A percentile compares a stretch with the other conserved stretches of the same genome.
Conservation (phyloP, 2,329 filamentous ascomycete species). For the Diaporthe sp. region DNA sequence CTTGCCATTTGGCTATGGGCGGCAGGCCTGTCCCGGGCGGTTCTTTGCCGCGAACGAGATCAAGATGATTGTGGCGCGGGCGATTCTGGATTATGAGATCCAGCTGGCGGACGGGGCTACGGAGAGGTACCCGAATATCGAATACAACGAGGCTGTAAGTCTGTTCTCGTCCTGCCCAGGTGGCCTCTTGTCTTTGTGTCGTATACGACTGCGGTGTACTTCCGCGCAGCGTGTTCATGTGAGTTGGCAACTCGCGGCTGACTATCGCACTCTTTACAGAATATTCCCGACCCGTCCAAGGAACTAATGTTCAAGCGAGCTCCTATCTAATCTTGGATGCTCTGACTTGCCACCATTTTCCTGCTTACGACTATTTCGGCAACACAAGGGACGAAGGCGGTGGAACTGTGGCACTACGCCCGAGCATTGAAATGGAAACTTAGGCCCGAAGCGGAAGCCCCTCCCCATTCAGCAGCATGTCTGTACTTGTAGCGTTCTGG, state of each 20-base stretch:
- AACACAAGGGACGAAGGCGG: neutral
- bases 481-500: neutral
- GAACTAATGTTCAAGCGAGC: constrained; percentile 46
- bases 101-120: constrained; percentile 44
- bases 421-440: neutral
- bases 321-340: constrained; percentile 3
- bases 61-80: constrained; percentile 53
- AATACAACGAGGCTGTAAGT: constrained; percentile 39
- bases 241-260: neutral
- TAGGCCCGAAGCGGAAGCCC: neutral
- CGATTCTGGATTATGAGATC: constrained; percentile 50
- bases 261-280: constrained; percentile 35
- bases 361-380: neutral
- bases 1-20: constrained; percentile 57
- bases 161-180: neutral
- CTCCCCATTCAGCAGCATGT: neutral
- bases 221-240: neutral
- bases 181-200: neutral
- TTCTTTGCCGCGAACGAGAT: constrained; percentile 56
- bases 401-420: neutral
- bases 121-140: constrained; percentile 47
- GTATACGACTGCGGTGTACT: neutral
- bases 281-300: constrained; percentile 46
- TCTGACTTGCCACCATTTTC: neutral
- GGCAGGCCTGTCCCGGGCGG: constrained; percentile 56